Evolutionary conservation across 345 rosid genomes (phyloP).

Genomic region (Rhodamnia rubescens): DNA sequence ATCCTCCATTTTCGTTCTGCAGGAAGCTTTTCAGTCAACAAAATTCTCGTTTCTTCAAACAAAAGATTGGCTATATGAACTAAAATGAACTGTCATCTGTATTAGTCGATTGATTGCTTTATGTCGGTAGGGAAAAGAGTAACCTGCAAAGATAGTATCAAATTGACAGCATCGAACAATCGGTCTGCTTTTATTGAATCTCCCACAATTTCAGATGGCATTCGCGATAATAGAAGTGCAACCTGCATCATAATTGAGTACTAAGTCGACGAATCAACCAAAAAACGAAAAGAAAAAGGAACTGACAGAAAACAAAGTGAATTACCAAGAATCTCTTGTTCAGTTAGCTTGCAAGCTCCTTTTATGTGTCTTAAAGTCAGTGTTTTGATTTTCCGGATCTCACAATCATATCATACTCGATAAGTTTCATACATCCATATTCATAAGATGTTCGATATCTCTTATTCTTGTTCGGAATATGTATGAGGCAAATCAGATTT

Average conservation of each 20-base stretch:
- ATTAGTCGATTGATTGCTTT: neutral
- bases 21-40: neutral
- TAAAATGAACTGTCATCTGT: neutral
- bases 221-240: slow-evolving; percentile 31
- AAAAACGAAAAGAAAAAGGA: neutral
- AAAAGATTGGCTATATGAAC: neutral
- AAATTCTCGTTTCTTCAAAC: neutral
- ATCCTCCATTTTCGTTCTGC: slow-evolving; percentile 61
- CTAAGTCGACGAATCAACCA: neutral
- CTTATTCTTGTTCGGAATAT: neutral
- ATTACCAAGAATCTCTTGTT: neutral
- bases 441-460: neutral
- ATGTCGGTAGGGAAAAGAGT: neutral
- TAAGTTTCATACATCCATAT: neutral
- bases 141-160: slow-evolving; percentile 59
- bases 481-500: neutral
- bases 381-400: neutral
- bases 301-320: no score
- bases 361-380: neutral
- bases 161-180: slow-evolving; percentile 41
- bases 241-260: slow-evolving; percentile 15
- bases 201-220: slow-evolving; percentile 32
- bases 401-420: neutral
- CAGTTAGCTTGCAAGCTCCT: neutral
- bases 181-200: slow-evolving; percentile 22